phyloP scores from a whole-genome alignment of 306 rosid species.

The Lablab purpureus region DNA sequence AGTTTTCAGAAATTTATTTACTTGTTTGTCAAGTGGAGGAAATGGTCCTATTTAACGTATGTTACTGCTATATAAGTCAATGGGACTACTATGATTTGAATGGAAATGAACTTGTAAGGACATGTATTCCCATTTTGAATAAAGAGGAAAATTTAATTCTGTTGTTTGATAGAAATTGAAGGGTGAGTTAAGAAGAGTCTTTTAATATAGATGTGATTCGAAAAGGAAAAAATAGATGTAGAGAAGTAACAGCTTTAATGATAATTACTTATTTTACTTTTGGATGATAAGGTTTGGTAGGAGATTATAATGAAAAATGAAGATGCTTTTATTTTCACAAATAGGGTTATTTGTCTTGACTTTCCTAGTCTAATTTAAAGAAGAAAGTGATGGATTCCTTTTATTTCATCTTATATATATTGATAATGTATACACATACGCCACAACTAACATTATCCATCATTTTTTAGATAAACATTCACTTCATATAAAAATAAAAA shows the following conservation, averaged over 20 bases:
- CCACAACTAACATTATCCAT: too few species aligned
- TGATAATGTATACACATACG: too few species aligned
- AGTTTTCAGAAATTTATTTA: background rate
- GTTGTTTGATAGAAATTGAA: too few species aligned
- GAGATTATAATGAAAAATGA: background rate
- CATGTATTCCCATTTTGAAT: background rate
- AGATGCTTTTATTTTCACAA: background rate
- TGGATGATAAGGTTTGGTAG: background rate
- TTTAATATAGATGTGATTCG: too few species aligned
- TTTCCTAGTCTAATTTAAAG: background rate
- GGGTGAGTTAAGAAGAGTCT: too few species aligned
- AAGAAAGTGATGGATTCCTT: background rate
- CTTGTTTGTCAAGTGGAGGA: background rate
- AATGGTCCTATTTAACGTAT: background rate
- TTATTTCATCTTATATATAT: too few species aligned
- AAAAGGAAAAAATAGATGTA: background rate
- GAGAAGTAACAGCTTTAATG: background rate
- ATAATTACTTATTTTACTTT: background rate
- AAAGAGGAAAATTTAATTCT: too few species aligned
- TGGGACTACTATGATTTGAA: too few species aligned
- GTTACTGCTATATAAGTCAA: background rate
- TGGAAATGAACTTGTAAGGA: background rate
- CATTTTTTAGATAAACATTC: too few species aligned
- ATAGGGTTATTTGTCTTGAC: background rate
- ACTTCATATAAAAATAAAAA: too few species aligned